Evolutionary conservation across 345 rosid species (phyloP).

Genomic region (Brassica carinata): DNA sequence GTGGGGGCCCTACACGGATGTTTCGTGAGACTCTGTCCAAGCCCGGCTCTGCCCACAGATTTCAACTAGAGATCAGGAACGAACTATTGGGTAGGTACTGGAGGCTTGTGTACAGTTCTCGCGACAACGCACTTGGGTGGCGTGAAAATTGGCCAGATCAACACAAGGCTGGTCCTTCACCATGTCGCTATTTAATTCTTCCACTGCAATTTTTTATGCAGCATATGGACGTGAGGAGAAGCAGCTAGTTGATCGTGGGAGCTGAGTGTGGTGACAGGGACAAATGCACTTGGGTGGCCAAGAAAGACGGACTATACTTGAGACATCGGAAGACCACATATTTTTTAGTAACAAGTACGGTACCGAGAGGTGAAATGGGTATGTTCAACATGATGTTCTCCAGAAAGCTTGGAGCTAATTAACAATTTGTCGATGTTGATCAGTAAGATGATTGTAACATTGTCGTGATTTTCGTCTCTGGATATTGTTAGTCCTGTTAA

Average conservation of each 20-base stretch:
- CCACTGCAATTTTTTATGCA: conserved; percentile 32
- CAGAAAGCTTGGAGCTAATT: conserved; percentile 32
- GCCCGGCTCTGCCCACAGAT: conserved; percentile 28
- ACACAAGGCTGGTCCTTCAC: conserved; percentile 34
- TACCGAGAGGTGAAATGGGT: conserved; percentile 38
- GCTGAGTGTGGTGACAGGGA: conserved; percentile 34
- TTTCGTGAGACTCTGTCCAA: too few species aligned
- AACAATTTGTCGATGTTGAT: not conserved
- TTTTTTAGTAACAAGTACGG: conserved; percentile 41
- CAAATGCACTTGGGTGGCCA: conserved; percentile 40
- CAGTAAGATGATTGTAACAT: not conserved
- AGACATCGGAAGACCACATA: conserved; percentile 34
- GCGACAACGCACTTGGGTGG: conserved; percentile 38
- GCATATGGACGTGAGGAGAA: conserved; percentile 30
- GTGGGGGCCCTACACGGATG: too few species aligned
- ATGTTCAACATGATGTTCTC: conserved; percentile 32
- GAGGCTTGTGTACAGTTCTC: conserved; percentile 38
- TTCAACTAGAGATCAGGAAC: conserved; percentile 33
- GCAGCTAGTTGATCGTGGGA: conserved; percentile 27
- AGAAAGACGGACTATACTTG: conserved; percentile 37
- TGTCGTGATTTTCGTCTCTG: conserved; percentile 8
- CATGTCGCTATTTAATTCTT: conserved; percentile 24
- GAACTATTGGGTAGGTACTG: conserved; percentile 30
- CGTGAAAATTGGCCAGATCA: conserved; percentile 32
- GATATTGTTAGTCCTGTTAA: conserved; percentile 19